A percentile compares a stretch with the other conserved stretches of the same genome.
phyloP scores from a whole-genome alignment of 179 eudicot genomes.

The Carnegiea gigantea region DNA sequence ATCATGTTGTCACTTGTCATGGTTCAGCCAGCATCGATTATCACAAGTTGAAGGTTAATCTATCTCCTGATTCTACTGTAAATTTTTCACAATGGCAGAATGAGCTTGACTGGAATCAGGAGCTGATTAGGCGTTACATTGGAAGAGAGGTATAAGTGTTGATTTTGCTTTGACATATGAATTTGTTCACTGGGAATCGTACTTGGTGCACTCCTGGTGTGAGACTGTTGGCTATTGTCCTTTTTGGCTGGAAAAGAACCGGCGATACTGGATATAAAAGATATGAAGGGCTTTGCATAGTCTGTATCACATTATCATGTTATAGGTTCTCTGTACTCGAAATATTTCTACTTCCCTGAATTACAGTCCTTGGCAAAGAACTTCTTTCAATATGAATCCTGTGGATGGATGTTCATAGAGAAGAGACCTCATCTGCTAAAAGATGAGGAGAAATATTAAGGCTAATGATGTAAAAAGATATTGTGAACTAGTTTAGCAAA shows the following conservation, averaged over 20 bases:
- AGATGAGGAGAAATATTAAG: too few species aligned
- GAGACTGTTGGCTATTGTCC: not conserved
- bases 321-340: not conserved
- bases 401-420: not conserved
- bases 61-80: not conserved
- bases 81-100: conserved; percentile 41
- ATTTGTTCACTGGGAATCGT: not conserved
- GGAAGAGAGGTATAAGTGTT: conserved; percentile 66
- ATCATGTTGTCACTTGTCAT: not conserved
- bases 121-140: conserved; percentile 58
- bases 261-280: not conserved
- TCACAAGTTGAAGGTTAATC: not conserved
- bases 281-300: not conserved
- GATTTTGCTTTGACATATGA: conserved; percentile 8
- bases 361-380: too few species aligned
- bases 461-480: too few species aligned
- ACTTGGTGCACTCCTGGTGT: not conserved
- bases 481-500: too few species aligned
- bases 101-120: conserved; percentile 76
- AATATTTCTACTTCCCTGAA: not conserved
- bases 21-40: not conserved
- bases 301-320: not conserved
- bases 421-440: too few species aligned
- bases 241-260: not conserved
- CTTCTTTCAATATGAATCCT: not conserved